Evolutionary conservation across 2,329 filamentous ascomycete genomes (phyloP).

Genomic region (Rhexocercosporidium sp.): DNA sequence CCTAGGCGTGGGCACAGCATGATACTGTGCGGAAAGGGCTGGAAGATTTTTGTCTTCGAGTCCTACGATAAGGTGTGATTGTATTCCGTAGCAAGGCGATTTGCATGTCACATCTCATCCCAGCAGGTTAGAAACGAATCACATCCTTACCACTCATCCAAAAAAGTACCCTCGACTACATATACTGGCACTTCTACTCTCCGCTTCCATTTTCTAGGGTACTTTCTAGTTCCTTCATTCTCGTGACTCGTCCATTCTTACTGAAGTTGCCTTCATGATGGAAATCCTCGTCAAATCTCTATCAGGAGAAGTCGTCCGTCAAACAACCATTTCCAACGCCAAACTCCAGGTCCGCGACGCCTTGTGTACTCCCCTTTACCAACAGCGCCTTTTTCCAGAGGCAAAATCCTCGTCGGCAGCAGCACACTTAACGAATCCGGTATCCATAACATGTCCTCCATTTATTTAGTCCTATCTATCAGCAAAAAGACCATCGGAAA

Average conservation of each 20-base stretch:
- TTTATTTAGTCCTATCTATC: neutral
- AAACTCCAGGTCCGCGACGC: neutral
- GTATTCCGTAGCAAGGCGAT: too few species aligned
- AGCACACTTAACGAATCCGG: neutral
- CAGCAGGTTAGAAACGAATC: neutral
- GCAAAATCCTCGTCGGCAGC: neutral
- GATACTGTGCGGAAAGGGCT: neutral
- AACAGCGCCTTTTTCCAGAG: neutral
- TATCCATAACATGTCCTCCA: neutral
- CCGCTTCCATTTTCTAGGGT: too few species aligned
- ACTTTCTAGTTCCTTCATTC: too few species aligned
- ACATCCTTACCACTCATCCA: neutral
- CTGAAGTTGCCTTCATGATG: neutral
- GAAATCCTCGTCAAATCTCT: neutral
- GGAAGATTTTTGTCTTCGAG: too few species aligned
- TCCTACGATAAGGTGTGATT: too few species aligned
- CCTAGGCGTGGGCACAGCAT: neutral
- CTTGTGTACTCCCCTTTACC: neutral
- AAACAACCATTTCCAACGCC: neutral
- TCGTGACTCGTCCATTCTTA: too few species aligned
- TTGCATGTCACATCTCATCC: too few species aligned
- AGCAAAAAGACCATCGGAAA: slow-evolving; percentile 16
- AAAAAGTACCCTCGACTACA: neutral
- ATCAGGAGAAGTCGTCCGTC: neutral
- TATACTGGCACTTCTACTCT: neutral